A percentile compares a stretch with the other conserved stretches of the same genome.
Evolutionary conservation across 495 filamentous ascomycete genomes (phyloP).

Genomic region (Pseudevernia furfuracea): DNA sequence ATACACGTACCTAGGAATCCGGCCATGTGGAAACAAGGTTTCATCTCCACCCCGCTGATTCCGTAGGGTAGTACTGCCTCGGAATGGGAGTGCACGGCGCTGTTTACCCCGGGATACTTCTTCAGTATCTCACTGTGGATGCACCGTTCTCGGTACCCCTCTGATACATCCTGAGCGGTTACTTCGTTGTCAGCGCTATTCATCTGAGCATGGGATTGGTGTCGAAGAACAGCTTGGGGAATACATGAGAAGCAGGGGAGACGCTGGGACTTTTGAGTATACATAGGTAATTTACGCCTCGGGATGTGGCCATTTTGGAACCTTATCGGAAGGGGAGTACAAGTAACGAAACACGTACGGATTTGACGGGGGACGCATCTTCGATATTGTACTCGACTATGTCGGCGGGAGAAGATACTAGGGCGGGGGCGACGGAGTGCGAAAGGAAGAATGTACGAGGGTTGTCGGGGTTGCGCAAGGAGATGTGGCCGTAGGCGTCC

Average conservation of each 20-base stretch:
- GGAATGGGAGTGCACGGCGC: conserved; percentile 43
- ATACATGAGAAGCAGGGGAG: no score
- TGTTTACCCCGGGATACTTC: conserved; percentile 35
- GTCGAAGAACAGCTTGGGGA: no score
- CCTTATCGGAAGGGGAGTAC: no score
- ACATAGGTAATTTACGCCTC: no score
- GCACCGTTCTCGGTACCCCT: conserved; percentile 39
- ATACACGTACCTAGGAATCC: conserved; percentile 41
- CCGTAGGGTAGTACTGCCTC: conserved; percentile 40
- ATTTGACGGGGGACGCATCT: conserved; percentile 33
- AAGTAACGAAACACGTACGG: no score
- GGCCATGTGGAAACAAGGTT: conserved; percentile 40
- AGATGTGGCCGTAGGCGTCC: conserved; percentile 49
- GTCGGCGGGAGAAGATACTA: conserved; percentile 37
- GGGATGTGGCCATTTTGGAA: no score
- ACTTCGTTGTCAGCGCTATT: no score
- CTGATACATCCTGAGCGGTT: conserved; percentile 24
- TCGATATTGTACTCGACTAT: conserved; percentile 38
- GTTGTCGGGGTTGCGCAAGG: conserved; percentile 39
- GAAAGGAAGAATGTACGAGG: conserved; percentile 40
- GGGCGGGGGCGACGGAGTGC: conserved; percentile 37
- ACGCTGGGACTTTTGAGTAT: no score
- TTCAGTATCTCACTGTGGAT: conserved; percentile 48
- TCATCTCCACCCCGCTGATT: conserved; percentile 35
- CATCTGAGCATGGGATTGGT: no score